Percentiles rank a stretch among this genome's conserved stretches.
These are phyloP conservation scores for Xylaria flabelliformis DNA, from an alignment of 495 filamentous ascomycete species.

Conservation along the genomic window DNA sequence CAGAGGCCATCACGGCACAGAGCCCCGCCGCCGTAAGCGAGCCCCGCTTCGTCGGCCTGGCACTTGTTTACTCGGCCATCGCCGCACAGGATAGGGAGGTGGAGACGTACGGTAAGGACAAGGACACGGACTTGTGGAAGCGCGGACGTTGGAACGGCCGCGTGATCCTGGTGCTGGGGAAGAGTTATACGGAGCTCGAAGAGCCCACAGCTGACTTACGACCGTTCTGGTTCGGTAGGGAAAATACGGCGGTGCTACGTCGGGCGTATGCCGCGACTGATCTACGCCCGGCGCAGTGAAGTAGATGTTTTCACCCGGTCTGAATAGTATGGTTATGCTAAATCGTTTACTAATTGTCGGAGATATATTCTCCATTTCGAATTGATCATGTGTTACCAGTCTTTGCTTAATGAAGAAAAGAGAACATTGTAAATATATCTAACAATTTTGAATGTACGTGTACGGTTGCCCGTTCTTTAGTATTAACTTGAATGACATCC, in stretches of 20 bases:
- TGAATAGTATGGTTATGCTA: neutral
- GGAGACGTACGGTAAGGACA: constrained; percentile 34
- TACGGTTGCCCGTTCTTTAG: constrained; percentile 4
- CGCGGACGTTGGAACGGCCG: constrained; percentile 44
- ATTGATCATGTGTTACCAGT: neutral
- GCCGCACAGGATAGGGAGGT: constrained; percentile 34
- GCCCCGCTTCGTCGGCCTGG: constrained; percentile 37
- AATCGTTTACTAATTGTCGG: neutral
- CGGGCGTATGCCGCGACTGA: constrained; percentile 34
- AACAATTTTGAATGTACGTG: neutral
- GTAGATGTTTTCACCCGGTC: neutral
- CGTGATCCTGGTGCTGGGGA: constrained; percentile 40
- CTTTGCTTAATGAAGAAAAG: neutral
- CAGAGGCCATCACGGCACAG: constrained; percentile 31
- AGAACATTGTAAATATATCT: neutral
- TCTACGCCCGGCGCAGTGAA: neutral
- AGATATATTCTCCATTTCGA: neutral
- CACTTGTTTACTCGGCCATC: constrained; percentile 43
- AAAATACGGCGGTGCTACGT: constrained; percentile 30
- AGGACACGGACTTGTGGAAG: neutral
- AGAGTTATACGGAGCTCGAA: constrained; percentile 43
- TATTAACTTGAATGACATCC: neutral
- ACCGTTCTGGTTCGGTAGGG: constrained; percentile 35
- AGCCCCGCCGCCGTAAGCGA: constrained; percentile 34
- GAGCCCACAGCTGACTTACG: constrained; percentile 35